Percentiles rank a stretch among this genome's conserved stretches.
phyloP scores from a whole-genome alignment of 2,329 filamentous ascomycete species.

The Xenoacremonium recifei region DNA sequence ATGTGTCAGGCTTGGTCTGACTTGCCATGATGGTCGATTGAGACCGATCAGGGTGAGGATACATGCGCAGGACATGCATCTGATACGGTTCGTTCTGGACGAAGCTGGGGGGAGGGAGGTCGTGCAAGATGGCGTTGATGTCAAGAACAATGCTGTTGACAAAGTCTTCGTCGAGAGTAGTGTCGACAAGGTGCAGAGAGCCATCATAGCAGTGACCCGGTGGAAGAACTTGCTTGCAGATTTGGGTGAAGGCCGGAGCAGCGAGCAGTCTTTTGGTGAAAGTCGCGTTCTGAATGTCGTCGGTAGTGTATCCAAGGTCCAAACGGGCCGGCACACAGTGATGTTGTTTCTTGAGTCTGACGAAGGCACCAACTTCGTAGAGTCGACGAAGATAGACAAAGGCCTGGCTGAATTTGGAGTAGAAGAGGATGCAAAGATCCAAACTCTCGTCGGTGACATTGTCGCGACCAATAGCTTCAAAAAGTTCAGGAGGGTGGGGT shows the following conservation, averaged over 20 bases:
- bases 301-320: too few species aligned
- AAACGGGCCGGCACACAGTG: too few species aligned
- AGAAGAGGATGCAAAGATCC: too few species aligned
- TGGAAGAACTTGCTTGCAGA: constrained; percentile 25
- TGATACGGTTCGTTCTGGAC: constrained; percentile 24
- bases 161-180: constrained; percentile 14
- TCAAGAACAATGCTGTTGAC: constrained; percentile 28
- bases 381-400: too few species aligned
- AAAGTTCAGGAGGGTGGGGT: too few species aligned
- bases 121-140: constrained; percentile 26
- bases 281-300: too few species aligned
- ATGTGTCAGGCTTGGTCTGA: constrained; percentile 16
- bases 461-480: too few species aligned
- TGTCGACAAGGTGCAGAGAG: neutral
- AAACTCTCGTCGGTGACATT: too few species aligned
- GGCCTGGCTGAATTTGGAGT: too few species aligned
- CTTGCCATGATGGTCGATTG: constrained; percentile 15
- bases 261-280: constrained; percentile 26
- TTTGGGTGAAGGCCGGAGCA: constrained; percentile 20
- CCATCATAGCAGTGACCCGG: constrained; percentile 4
- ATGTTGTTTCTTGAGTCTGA: too few species aligned
- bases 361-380: too few species aligned
- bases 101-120: constrained; percentile 29
- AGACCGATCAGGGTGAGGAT: constrained; percentile 16
- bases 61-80: constrained; percentile 18